Evolutionary conservation across 495 filamentous ascomycete genomes (phyloP), one percentile per base, ranked within the genome.

Genomic region (Neurospora sp.): DNA sequence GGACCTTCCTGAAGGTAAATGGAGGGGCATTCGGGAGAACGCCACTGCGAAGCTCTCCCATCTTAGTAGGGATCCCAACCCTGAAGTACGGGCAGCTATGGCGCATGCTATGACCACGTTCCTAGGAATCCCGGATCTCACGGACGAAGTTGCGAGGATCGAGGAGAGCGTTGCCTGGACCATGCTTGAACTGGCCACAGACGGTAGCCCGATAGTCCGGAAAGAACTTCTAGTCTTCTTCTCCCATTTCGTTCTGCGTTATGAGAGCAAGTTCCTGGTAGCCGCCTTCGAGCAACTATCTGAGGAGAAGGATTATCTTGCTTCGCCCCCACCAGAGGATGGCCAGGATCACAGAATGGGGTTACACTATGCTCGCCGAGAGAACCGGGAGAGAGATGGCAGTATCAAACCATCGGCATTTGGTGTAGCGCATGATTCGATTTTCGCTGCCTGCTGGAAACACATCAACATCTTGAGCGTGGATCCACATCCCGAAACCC

Each of bases 71-170:
- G 96, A 99, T 77, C 89, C 89, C 27, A 93, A 94, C 48, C 92
- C 94, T n/a, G 96, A 99, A 82, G 96, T 99, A 10, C 89, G 96
- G 73, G 92, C 96, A 14, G 93, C 96, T 20, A 94, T 97, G 87
- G 85, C 97, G 37, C 92, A 97, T 79, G 94, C 96, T 31, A 88
- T 98, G 79, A 97, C 93, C 0, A 94, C 90, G 37, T 98, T 99
- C 84, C 82, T 99, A 42, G 94, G 94, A 40, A 97, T 98, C 70
- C 93, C 93, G 0, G 95, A 98, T 76, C 84, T 97, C 73, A 98
- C 96, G 0, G 90, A 94, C 61, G 93, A 97, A 79, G 92, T 99
- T 27, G 91, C 92, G 16, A 88, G 91, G 72, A 93, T 95, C 59
- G 96, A 99, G 81, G 93, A 97, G 80, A 88, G 89, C 3, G 88